Percentiles rank a stretch among this genome's conserved stretches.
These are phyloP conservation scores for Polygonum aviculare DNA, from an alignment of 148 eudicot genomes.

Conservation along the genomic window DNA sequence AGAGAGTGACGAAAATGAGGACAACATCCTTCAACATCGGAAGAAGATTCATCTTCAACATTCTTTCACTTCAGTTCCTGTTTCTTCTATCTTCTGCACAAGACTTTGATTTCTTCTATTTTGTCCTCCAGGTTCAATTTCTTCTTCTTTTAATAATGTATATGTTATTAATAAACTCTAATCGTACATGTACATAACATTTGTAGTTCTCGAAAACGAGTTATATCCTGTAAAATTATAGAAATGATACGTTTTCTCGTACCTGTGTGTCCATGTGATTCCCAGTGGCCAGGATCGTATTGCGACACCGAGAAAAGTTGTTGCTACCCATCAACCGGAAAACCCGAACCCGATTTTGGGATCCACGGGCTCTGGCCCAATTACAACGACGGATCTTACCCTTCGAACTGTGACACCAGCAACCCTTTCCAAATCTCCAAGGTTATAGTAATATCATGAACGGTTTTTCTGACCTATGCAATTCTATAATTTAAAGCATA, in stretches of 20 bases:
- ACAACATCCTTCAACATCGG: background rate
- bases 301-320: conserved; percentile 46
- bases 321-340: conserved; percentile 61
- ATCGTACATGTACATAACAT: no score
- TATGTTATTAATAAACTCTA: no score
- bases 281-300: conserved; percentile 81
- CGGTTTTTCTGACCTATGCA: no score
- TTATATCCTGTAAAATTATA: no score
- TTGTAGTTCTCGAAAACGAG: no score
- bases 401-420: conserved; percentile 43
- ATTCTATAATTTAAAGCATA: no score
- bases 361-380: conserved; percentile 87
- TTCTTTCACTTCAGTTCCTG: background rate
- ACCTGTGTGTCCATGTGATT: background rate
- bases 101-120: conserved; percentile 43
- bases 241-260: background rate
- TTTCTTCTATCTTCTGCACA: background rate
- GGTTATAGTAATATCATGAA: background rate
- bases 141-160: background rate
- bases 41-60: background rate
- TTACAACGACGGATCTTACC: conserved; percentile 45
- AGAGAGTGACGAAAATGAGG: background rate
- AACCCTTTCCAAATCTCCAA: background rate
- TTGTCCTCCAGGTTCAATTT: conserved; percentile 29
- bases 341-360: conserved; percentile 58